These are phyloP conservation scores for Ophiognomonia clavigignenti-juglandacearum DNA, from an alignment of 2,329 filamentous ascomycete species.

Conservation along the genomic window DNA sequence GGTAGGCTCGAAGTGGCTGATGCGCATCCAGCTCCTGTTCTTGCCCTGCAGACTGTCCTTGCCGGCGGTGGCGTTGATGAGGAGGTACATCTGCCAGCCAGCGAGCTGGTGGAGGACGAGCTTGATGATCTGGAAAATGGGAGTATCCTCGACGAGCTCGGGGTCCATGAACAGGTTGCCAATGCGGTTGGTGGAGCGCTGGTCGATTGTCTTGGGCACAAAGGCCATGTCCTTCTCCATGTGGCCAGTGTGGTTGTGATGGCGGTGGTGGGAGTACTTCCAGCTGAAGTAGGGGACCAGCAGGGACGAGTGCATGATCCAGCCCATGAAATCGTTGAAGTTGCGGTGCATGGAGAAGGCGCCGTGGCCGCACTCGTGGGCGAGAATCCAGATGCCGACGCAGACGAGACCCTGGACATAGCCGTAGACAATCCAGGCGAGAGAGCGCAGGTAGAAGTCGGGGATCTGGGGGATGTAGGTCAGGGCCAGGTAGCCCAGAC, in stretches of 20 bases:
- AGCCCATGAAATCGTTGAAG: conserved; percentile 59
- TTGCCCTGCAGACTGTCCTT: conserved; percentile 41
- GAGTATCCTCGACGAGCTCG: conserved; percentile 60
- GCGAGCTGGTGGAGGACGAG: conserved; percentile 59
- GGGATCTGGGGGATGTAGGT: conserved; percentile 49
- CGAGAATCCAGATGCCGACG: conserved; percentile 66
- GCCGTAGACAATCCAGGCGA: conserved; percentile 55
- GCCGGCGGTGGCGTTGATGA: conserved; percentile 53
- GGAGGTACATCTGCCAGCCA: conserved; percentile 60
- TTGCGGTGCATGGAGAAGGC: conserved; percentile 55
- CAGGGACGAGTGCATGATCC: conserved; percentile 60
- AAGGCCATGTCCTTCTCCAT: conserved; percentile 65
- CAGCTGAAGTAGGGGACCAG: conserved; percentile 69
- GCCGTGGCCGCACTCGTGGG: conserved; percentile 67
- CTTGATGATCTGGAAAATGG: conserved; percentile 47
- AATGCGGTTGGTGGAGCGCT: conserved; percentile 29
- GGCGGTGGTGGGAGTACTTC: conserved; percentile 65
- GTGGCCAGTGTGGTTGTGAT: conserved; percentile 65
- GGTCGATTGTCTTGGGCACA: conserved; percentile 45
- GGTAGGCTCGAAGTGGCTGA: conserved; percentile 57
- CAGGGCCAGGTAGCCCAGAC: conserved; percentile 45
- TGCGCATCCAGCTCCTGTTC: conserved; percentile 34
- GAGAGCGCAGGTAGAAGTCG: conserved; percentile 35
- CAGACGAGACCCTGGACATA: conserved; percentile 61
- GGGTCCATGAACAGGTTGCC: conserved; percentile 38